Evolutionary conservation across 345 rosid genomes (phyloP).

Genomic region (Eucalyptus tenuipes): DNA sequence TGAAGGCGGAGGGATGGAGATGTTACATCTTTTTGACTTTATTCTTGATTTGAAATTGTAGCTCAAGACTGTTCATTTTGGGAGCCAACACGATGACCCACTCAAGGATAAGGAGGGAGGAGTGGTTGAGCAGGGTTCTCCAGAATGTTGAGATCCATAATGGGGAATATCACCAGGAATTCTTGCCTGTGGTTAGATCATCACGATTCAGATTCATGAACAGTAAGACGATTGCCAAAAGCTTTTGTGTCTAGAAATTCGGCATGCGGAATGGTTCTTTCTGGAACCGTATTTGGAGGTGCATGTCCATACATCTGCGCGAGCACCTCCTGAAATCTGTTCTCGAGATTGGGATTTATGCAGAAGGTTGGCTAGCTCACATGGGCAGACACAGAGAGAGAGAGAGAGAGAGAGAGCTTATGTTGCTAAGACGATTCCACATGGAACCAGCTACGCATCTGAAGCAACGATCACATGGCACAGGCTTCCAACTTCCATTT

Average conservation of each 20-base stretch:
- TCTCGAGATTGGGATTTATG: not conserved
- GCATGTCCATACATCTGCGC: not conserved
- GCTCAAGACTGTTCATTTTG: not conserved
- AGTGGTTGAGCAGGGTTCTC: not conserved
- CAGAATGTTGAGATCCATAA: not conserved
- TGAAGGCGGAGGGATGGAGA: not conserved
- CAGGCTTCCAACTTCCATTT: not conserved
- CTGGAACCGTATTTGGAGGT: not conserved
- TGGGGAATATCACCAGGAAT: not conserved
- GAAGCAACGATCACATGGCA: not conserved
- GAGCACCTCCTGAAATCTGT: not conserved
- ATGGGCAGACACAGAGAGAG: not conserved
- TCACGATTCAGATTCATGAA: not conserved
- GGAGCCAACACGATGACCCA: not conserved
- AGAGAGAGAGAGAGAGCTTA: not conserved
- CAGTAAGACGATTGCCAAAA: not conserved
- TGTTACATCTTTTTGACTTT: not conserved
- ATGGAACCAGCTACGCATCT: not conserved
- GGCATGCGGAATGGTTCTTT: not conserved
- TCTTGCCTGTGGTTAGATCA: not conserved
- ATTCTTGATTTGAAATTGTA: not conserved
- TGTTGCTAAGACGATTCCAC: not conserved
- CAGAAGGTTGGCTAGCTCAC: not conserved
- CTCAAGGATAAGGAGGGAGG: not conserved
- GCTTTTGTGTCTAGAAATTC: not conserved